Percentiles rank a stretch among this genome's conserved stretches.
These are phyloP conservation scores for Microbotryum scabiosae DNA, from an alignment of 1,284 basidiomycete genomes.

Conservation along the genomic window DNA sequence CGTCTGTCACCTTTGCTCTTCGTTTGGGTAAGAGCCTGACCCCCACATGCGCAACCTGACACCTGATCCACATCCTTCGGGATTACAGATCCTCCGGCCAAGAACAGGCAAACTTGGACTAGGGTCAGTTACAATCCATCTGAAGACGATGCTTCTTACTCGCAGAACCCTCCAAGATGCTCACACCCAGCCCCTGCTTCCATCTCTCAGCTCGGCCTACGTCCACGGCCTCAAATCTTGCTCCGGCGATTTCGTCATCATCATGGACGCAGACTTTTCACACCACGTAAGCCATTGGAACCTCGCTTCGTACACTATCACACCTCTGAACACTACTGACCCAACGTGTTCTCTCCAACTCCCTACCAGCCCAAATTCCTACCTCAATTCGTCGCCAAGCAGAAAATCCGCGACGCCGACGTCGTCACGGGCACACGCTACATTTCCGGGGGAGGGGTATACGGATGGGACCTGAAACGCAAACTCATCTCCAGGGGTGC, in stretches of 20 bases:
- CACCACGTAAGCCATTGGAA: slow-evolving; percentile 85
- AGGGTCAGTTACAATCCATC: slow-evolving; percentile 49
- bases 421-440: slow-evolving; percentile 92
- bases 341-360: neutral
- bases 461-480: slow-evolving; percentile 80
- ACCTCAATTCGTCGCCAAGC: slow-evolving; percentile 74
- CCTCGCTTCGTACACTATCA: no score
- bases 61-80: neutral
- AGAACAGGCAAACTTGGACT: slow-evolving; percentile 80
- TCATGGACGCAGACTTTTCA: slow-evolving; percentile 94
- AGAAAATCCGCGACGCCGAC: slow-evolving; percentile 70
- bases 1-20: slow-evolving; percentile 44
- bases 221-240: slow-evolving; percentile 81
- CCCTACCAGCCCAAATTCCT: slow-evolving; percentile 70
- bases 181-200: neutral
- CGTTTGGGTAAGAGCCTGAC: neutral
- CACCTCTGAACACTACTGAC: no score
- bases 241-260: slow-evolving; percentile 86
- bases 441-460: slow-evolving; percentile 58
- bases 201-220: slow-evolving; percentile 63
- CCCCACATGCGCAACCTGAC: slow-evolving; percentile 6
- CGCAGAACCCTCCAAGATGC: no score
- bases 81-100: slow-evolving; percentile 60
- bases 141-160: neutral
- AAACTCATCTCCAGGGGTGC: slow-evolving; percentile 78